Base-by-base conservation (phyloP, 164 flowering plant genomes). In the Kingdonia uniflora region DNA sequence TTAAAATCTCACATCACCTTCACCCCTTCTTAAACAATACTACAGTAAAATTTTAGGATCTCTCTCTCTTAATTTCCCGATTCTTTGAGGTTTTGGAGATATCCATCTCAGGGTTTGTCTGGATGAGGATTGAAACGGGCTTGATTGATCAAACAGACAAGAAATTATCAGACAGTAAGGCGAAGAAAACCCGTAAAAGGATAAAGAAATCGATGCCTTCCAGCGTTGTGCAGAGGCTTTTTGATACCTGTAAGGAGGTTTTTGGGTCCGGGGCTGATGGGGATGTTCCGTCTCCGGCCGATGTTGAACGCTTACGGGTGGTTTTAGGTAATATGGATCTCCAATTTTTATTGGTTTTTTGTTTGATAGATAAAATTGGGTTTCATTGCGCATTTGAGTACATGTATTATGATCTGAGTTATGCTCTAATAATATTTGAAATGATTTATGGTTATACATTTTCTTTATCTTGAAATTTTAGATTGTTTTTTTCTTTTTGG, bases 221-320 rank as follows among this genome's bases (percentile, higher is more conserved):
- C 29, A 47, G 29, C 15, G 66, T 55, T 11, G 79, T 79, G 22
- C 82, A 77, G 74, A 74, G 21, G 68, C 74, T 80, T 7, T 78
- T 50, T 40, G 64, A 71, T 17, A 78, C 80, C 5, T 82, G 89
- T 64, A 73, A 68, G 63, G 74, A 72, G 11, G 89, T 82, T 4
- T 82, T 82, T 60, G 71, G 55, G 70, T 54, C n/a, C n/a, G 73
- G 69, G 2, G 17, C 80, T n/a, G n/a, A 78, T n/a, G 82, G 82
- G 19, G 37, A 59, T 54, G 68, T 82, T 45, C 85, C 83, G 0
- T 47, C 76, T 19, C 63, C 74, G 1, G 64, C 43, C 0, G 68
- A 71, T 43, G 60, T 82, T 22, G 71, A 74, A 38, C 67, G 68
- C 21, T 62, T 82, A 0, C 71, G 56, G 12, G 42, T 63, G 23